A percentile compares a stretch with the other conserved stretches of the same genome.
These are phyloP conservation scores for Solanum hybrid DNA, from an alignment of 305 asterid genomes.

Conservation along the genomic window DNA sequence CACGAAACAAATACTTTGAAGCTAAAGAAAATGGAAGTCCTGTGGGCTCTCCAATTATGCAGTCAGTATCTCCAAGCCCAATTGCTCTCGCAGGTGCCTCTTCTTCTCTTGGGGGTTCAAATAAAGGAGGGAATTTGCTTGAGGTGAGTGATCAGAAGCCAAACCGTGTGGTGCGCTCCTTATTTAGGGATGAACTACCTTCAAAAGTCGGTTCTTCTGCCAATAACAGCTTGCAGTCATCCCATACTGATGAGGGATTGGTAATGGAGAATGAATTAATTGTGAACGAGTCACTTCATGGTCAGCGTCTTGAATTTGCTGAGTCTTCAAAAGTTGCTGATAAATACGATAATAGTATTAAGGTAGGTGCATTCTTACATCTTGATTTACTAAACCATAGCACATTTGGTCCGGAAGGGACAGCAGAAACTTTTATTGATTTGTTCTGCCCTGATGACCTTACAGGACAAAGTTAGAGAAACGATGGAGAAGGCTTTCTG, in stretches of 20 bases:
- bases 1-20: constrained; percentile 45
- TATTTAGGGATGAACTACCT: constrained; percentile 35
- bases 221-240: constrained; percentile 12
- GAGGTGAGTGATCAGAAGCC: constrained; percentile 22
- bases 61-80: constrained; percentile 26
- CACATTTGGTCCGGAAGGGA: not conserved
- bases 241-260: constrained; percentile 27
- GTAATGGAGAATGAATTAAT: constrained; percentile 64
- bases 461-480: constrained; percentile 55
- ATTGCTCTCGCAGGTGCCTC: constrained; percentile 18
- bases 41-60: constrained; percentile 27
- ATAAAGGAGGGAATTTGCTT: constrained; percentile 19
- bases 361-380: constrained; percentile 35
- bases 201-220: constrained; percentile 19
- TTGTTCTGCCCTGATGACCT: not conserved
- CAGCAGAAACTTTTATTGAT: not conserved
- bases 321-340: constrained; percentile 24
- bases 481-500: constrained; percentile 86
- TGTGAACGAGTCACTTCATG: constrained; percentile 84
- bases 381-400: not conserved
- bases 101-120: constrained; percentile 26
- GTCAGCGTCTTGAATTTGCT: constrained; percentile 36
- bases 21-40: constrained; percentile 42
- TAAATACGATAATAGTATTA: constrained; percentile 22
- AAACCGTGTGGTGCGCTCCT: constrained; percentile 47